Percentiles rank a stretch among this genome's conserved stretches.
Evolutionary conservation across 73 alveolate species (phyloP).

Genomic region (Stentor coeruleus): DNA sequence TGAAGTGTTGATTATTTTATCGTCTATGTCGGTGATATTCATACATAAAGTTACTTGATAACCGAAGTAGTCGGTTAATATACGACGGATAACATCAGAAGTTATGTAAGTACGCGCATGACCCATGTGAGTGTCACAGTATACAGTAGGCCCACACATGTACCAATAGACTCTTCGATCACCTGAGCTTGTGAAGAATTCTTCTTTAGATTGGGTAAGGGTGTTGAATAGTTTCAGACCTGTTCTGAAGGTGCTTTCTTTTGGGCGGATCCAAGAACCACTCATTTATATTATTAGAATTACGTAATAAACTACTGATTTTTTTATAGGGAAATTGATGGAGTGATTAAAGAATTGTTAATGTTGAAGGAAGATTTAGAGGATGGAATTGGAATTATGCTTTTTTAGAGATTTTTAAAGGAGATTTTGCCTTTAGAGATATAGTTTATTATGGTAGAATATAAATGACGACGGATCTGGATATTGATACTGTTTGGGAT

Average conservation of each 20-base stretch:
- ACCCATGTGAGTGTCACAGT: conserved; percentile 98
- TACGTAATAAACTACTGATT: too few species aligned
- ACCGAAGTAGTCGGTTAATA: conserved; percentile 82
- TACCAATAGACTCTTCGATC: conserved; percentile 86
- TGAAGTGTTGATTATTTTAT: conserved; percentile 94
- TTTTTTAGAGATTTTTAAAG: too few species aligned
- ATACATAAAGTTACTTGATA: conserved; percentile 85
- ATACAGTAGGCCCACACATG: conserved; percentile 99
- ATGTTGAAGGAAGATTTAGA: too few species aligned
- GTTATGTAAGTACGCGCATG: conserved; percentile 99
- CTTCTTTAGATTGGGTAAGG: conserved; percentile 59
- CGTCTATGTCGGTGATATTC: conserved; percentile 99
- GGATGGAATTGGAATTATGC: too few species aligned
- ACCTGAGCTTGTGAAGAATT: conserved; percentile 54
- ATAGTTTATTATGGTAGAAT: too few species aligned
- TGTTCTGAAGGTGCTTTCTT: conserved; percentile 25
- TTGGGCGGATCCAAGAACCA: conserved; percentile 12
- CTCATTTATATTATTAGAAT: neutral
- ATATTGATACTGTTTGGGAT: too few species aligned
- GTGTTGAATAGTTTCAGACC: conserved; percentile 31
- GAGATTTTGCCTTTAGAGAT: too few species aligned
- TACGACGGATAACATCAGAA: conserved; percentile 91
- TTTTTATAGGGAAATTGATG: too few species aligned
- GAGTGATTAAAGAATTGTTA: too few species aligned
- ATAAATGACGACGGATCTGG: too few species aligned